phyloP scores from a whole-genome alignment of 2,329 filamentous ascomycete genomes.

The Lithohypha guttulata region DNA sequence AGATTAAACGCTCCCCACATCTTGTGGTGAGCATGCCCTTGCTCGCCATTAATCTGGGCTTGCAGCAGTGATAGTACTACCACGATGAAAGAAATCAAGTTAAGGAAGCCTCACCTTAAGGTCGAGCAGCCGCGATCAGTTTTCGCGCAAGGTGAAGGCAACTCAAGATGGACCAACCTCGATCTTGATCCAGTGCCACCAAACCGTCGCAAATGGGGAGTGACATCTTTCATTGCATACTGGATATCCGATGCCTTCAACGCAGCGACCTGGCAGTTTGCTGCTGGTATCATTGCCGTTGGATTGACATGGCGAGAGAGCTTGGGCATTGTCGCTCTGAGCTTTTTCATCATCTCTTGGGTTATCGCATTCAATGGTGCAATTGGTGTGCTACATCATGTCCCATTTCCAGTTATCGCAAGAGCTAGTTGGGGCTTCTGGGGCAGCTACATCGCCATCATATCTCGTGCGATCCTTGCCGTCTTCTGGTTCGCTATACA shows the following conservation, averaged over 20 bases:
- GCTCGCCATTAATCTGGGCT: no score
- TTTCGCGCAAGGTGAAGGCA: conserved; percentile 35
- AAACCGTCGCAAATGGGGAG: conserved; percentile 33
- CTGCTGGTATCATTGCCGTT: conserved; percentile 38
- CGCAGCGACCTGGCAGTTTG: conserved; percentile 19
- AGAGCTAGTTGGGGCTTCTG: conserved; percentile 49
- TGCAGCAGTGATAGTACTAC: no score
- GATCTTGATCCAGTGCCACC: conserved; percentile 27
- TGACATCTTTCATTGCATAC: conserved; percentile 32
- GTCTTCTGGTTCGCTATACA: conserved; percentile 40
- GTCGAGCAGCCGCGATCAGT: conserved; percentile 37
- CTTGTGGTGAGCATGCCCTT: no score
- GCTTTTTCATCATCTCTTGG: no score
- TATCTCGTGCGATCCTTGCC: conserved; percentile 44
- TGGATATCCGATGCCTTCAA: conserved; percentile 32
- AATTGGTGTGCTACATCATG: conserved; percentile 36
- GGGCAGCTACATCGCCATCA: conserved; percentile 45
- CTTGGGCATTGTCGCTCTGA: conserved; percentile 25
- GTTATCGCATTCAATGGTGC: conserved; percentile 44
- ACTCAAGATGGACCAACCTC: conserved; percentile 29
- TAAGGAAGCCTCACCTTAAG: conserved; percentile 31
- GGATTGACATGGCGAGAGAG: conserved; percentile 40
- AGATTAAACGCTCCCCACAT: no score
- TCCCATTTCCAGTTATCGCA: conserved; percentile 46
- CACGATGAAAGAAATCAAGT: conserved; percentile 12